Conservation (phyloP, 2,329 filamentous ascomycete genomes). For the Aspergillus sp. region DNA sequence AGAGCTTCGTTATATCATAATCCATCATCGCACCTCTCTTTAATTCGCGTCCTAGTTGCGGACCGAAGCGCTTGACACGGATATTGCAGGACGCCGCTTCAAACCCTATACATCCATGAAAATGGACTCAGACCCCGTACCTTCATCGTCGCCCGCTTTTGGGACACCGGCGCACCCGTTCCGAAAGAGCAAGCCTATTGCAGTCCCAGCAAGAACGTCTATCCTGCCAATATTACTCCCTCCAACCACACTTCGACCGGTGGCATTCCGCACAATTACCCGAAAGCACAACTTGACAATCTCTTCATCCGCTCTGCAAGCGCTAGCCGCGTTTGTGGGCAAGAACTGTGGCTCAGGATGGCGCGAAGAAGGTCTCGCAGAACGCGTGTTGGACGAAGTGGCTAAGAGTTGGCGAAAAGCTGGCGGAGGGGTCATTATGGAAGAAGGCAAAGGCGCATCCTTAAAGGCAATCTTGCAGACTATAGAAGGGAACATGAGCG, state of each 20-base stretch:
- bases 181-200: conserved; percentile 37
- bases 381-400: conserved; percentile 87
- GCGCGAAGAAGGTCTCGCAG: conserved; percentile 91
- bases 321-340: conserved; percentile 84
- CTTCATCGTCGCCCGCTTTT: conserved; percentile 88
- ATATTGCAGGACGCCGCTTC: too few relatives aligned
- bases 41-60: too few relatives aligned
- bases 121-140: conserved; percentile 53
- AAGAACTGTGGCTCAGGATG: conserved; percentile 93
- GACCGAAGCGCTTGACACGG: too few relatives aligned
- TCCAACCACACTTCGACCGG: conserved; percentile 77
- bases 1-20: too few relatives aligned
- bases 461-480: conserved; percentile 80
- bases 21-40: too few relatives aligned
- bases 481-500: conserved; percentile 82
- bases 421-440: conserved; percentile 86
- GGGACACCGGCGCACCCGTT: conserved; percentile 81
- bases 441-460: conserved; percentile 65
- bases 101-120: conserved; percentile 5
- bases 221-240: conserved; percentile 89
- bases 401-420: conserved; percentile 88
- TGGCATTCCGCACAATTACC: conserved; percentile 93
- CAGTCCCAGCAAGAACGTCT: conserved; percentile 54
- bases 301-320: conserved; percentile 79
- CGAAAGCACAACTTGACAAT: conserved; percentile 96